Percentiles rank a stretch among this genome's conserved stretches.
phyloP scores from a whole-genome alignment of 805 yeast genomes.

The Lachancea sp. region DNA sequence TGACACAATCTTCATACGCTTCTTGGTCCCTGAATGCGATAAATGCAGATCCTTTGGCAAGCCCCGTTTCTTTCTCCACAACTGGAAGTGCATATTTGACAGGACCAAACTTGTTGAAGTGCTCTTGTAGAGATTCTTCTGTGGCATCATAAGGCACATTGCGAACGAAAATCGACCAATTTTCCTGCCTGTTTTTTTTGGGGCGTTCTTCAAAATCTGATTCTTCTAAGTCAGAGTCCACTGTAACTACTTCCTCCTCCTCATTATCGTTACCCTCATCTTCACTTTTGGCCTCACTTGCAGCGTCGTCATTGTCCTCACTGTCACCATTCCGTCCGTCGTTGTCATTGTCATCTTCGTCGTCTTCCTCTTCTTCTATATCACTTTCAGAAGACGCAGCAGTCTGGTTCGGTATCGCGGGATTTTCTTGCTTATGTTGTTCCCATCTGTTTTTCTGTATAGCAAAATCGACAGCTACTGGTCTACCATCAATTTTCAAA shows the following conservation, averaged over 20 bases:
- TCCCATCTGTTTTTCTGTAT: constrained; percentile 84
- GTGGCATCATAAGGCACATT: constrained; percentile 95
- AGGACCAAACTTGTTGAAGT: constrained; percentile 75
- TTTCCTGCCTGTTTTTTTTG: constrained; percentile 56
- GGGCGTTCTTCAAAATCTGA: constrained; percentile 27
- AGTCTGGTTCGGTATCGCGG: constrained; percentile 30
- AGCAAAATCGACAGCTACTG: constrained; percentile 91
- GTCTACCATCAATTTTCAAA: constrained; percentile 78
- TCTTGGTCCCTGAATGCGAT: constrained; percentile 70
- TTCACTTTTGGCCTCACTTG: constrained; percentile 23
- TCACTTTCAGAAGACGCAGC: constrained; percentile 29
- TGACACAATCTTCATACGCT: constrained; percentile 61
- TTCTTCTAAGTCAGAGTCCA: constrained; percentile 24
- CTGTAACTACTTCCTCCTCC: constrained; percentile 27
- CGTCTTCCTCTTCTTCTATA: constrained; percentile 25
- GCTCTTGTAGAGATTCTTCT: constrained; percentile 65
- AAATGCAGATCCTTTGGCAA: constrained; percentile 92
- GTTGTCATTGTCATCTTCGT: constrained; percentile 28
- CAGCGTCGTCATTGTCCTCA: constrained; percentile 27
- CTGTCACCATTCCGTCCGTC: constrained; percentile 12
- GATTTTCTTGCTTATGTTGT: constrained; percentile 41
- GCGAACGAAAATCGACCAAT: constrained; percentile 74
- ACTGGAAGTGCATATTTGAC: constrained; percentile 93
- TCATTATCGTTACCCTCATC: constrained; percentile 23
- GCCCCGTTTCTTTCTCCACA: constrained; percentile 73